These are phyloP conservation scores for Umbilicus rupestris DNA, from an alignment of 164 flowering plant genomes.

Conservation along the genomic window DNA sequence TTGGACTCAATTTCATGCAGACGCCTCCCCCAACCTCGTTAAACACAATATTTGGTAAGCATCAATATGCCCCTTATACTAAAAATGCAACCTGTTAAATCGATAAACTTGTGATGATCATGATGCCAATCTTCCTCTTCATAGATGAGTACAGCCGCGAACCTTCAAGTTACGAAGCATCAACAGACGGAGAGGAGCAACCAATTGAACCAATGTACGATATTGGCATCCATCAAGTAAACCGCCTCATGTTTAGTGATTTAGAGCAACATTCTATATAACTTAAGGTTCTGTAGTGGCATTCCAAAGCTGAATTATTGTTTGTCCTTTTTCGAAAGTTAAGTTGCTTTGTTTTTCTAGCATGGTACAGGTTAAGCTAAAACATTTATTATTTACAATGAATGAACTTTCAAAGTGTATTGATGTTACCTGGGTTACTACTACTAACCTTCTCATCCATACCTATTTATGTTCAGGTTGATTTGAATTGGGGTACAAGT, in stretches of 20 bases:
- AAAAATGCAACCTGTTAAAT: background rate
- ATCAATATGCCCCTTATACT: background rate
- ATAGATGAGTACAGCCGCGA: conserved; percentile 75
- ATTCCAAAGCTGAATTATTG: background rate
- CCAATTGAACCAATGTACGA: conserved; percentile 71
- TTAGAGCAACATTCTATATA: background rate
- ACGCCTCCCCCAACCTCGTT: conserved; percentile 73
- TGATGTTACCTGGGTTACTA: too few relatives aligned
- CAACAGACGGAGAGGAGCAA: conserved; percentile 37
- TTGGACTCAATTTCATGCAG: conserved; percentile 73
- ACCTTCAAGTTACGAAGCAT: conserved; percentile 18
- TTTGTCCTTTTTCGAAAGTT: too few relatives aligned
- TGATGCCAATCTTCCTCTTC: background rate
- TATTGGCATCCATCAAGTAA: conserved; percentile 44
- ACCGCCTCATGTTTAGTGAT: conserved; percentile 43
- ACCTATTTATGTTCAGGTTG: too few relatives aligned
- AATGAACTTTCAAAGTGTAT: too few relatives aligned
- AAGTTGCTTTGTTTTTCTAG: too few relatives aligned
- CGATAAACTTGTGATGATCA: background rate
- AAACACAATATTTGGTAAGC: conserved; percentile 58
- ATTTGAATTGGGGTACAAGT: too few relatives aligned
- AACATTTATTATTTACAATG: too few relatives aligned
- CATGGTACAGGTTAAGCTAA: too few relatives aligned
- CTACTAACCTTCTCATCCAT: too few relatives aligned
- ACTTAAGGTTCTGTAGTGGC: background rate